phyloP scores from a whole-genome alignment of 2,329 filamentous ascomycete species.

The Hypoxylon sp. region DNA sequence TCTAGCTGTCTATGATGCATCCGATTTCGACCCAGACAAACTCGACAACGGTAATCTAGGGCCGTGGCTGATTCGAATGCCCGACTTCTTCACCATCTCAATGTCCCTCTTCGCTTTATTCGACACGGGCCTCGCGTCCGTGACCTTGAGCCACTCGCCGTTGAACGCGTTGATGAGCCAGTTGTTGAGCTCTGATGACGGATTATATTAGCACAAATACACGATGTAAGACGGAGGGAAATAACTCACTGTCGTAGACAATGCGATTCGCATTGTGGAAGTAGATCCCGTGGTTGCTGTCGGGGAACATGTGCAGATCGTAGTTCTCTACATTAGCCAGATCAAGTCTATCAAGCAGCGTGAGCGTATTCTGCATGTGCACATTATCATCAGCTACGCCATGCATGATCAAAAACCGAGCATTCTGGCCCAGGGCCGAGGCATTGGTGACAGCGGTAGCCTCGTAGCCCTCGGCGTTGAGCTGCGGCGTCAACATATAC shows the following conservation, averaged over 20 bases:
- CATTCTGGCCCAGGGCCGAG: slow-evolving; percentile 75
- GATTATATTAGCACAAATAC: no score
- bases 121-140: slow-evolving; percentile 56
- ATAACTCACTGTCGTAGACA: slow-evolving; percentile 86
- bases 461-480: slow-evolving; percentile 81
- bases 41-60: slow-evolving; percentile 7
- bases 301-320: slow-evolving; percentile 94
- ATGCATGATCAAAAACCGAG: slow-evolving; percentile 94
- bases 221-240: neutral
- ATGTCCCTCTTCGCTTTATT: slow-evolving; percentile 38
- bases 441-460: slow-evolving; percentile 78
- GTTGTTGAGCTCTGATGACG: slow-evolving; percentile 74
- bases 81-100: slow-evolving; percentile 36
- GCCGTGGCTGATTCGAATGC: slow-evolving; percentile 3
- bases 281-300: slow-evolving; percentile 93
- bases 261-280: slow-evolving; percentile 93
- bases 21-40: no score
- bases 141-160: slow-evolving; percentile 82
- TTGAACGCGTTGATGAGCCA: slow-evolving; percentile 99
- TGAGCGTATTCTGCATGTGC: slow-evolving; percentile 93
- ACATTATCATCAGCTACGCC: slow-evolving; percentile 98
- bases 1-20: no score
- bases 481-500: slow-evolving; percentile 94
- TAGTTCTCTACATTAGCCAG: slow-evolving; percentile 87
- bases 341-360: slow-evolving; percentile 86